Percentiles rank a stretch among this genome's conserved stretches.
Evolutionary conservation across 768 basidiomycete species (phyloP).

Genomic region (Lanmaoa rubissima): DNA sequence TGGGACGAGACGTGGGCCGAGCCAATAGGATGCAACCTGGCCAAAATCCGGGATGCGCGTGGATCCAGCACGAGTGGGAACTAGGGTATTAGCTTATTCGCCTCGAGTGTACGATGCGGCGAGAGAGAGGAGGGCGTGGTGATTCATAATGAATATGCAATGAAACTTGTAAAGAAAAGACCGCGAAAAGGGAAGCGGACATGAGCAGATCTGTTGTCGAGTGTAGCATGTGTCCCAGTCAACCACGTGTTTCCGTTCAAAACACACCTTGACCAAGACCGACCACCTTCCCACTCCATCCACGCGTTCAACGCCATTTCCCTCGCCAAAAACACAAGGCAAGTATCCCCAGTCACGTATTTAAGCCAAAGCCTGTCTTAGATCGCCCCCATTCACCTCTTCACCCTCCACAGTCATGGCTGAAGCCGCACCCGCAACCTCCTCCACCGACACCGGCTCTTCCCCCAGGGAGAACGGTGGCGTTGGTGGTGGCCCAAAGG

Average conservation of each 20-base stretch:
- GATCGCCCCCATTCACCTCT: background rate
- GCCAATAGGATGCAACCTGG: background rate
- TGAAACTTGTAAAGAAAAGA: background rate
- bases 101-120: constrained; percentile 4
- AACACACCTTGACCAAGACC: constrained; percentile 17
- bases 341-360: constrained; percentile 18
- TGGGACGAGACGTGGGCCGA: background rate
- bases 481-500: constrained; percentile 54
- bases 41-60: background rate
- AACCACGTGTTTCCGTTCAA: constrained; percentile 19
- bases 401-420: constrained; percentile 40
- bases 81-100: background rate
- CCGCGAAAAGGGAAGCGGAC: background rate
- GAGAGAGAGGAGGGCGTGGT: background rate
- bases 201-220: background rate
- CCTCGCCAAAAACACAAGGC: constrained; percentile 31
- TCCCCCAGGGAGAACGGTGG: constrained; percentile 39
- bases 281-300: constrained; percentile 14
- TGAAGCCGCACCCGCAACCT: constrained; percentile 57
- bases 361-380: constrained; percentile 19
- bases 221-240: background rate
- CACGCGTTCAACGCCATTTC: constrained; percentile 13
- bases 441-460: constrained; percentile 53
- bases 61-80: background rate
- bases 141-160: constrained; percentile 2